Evolutionary conservation across 2,329 filamentous ascomycete species (phyloP), one percentile per base, ranked within the genome.

Genomic region (Xenosphaeropsis pyriputrescens): DNA sequence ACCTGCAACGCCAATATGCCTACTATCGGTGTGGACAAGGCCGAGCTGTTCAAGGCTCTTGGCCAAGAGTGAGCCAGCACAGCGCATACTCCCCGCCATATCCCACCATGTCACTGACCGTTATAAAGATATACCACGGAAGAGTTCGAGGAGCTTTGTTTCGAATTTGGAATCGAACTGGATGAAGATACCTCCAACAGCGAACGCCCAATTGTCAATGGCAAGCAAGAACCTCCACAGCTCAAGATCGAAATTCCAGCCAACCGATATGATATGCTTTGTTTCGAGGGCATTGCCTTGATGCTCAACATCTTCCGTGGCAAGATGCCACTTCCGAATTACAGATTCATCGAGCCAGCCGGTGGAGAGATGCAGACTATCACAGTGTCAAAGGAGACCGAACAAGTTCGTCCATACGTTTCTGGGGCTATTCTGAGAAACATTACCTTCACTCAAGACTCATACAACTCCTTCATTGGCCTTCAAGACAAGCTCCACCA

Each of bases 201-300:
- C 41, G 76, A 85, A 47, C 70, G 84, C 34, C 82, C 83, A 22
- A 64, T 81, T 41, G 71, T 83, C 52, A 71, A 85, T 63, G 81
- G 81, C 57, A 75, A 79, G 49, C 82, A 93, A 61, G 85, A 93
- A 62, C 75, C 85, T 37, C 80, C 91, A 40, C 85, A 96, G 63
- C 74, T 96, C 54, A 95, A 95, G 70, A 96, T 98, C 56, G 89
- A 96, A 61, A 93, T 96, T 52, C 86, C 88, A 45, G 89, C 91
- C 54, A 96, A 96, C 63, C 77, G 85, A 64, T 88, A 77, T 63
- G 77, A 96, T 55, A 86, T 96, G 79, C 75, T 98, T 39, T 96
- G 89, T 63, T 93, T 93, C 63, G 91, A 96, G 65, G 89, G 89
- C 44, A 94, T 96, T 57, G 81, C 85, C 48, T 73, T 94, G 58